Evolutionary conservation across 2,329 filamentous ascomycete species (phyloP).

Genomic region (Aureobasidium sp.): DNA sequence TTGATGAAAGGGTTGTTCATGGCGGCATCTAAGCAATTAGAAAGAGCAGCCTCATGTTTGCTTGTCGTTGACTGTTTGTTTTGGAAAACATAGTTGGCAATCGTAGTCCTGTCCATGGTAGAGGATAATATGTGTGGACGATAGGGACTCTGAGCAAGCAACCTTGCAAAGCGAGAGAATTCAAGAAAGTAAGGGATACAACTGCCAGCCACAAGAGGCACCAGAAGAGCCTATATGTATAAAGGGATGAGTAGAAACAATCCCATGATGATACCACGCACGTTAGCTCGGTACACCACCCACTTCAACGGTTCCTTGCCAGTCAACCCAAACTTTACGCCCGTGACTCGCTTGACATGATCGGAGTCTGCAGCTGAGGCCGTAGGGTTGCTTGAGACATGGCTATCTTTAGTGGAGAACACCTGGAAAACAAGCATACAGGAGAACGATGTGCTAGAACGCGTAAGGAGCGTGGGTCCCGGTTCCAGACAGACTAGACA

Average conservation of each 20-base stretch:
- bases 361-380: background rate
- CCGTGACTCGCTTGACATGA: slow-evolving; percentile 11
- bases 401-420: slow-evolving; percentile 13
- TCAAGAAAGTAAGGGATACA: background rate
- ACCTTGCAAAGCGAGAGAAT: background rate
- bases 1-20: background rate
- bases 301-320: slow-evolving; percentile 6
- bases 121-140: background rate
- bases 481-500: background rate
- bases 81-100: background rate
- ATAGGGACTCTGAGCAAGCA: background rate
- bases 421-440: slow-evolving; percentile 3
- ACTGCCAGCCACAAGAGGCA: background rate
- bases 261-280: background rate
- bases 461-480: background rate
- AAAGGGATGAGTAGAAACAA: background rate
- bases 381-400: slow-evolving; percentile 10
- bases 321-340: slow-evolving; percentile 8
- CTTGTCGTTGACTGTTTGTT: background rate
- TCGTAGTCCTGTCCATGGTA: slow-evolving; percentile 10
- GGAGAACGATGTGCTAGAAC: background rate
- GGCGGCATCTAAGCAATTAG: background rate
- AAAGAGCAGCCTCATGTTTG: background rate
- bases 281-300: slow-evolving; percentile 10
- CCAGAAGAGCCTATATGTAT: slow-evolving; percentile 1